Evolutionary conservation across 495 filamentous ascomycete genomes (phyloP), one percentile per base, ranked within the genome.

Genomic region (Neurospora sp.): DNA sequence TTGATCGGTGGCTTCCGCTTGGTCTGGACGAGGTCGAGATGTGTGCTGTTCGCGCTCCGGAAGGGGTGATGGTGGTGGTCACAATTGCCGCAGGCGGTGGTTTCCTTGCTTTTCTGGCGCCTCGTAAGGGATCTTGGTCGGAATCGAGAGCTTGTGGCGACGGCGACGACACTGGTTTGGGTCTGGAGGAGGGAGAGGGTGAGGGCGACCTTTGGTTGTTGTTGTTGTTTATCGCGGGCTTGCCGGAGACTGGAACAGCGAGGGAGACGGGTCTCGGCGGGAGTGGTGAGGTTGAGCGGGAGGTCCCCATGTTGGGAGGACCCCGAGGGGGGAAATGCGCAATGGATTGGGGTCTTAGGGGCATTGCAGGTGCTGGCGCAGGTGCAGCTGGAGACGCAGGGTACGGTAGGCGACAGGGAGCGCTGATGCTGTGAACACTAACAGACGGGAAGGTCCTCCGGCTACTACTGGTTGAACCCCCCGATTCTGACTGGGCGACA

Each of bases 21-120:
- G 54, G 54, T 62, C 54, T 3, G 14, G 54, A 62, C 16, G 78
- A 77, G 23, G 79, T 75, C 16, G 78, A 79, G 73, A 81, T 77
- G n/a, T 77, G 80, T 66, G 80, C 76, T 18, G 79, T 79, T 72
- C 74, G 72, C 31, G 41, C 69, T 37, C 80, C 79, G 42, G 71
- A 69, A 18, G 77, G 54, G n/a, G 75, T 75, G 20, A 75, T 75
- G 70, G 46, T 79, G 16, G 78, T 81, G 40, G 79, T 79, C 62
- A 81, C 72, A 76, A 80, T 79, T 69, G 77, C 78, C 75, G 78
- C 79, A 73, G 79, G 76, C 20, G 74, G 77, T 39, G 76, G 75
- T 27, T 73, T 75, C 59, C 77, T 70, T 35, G 39, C 18, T 12
- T 72, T 72, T 23, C 66, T 39, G 46, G n/a, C 70, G 12, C 39